A percentile compares a stretch with the other conserved stretches of the same genome.
Conservation (phyloP, 768 basidiomycete genomes). For the Strobilomyces echinocephalus region DNA sequence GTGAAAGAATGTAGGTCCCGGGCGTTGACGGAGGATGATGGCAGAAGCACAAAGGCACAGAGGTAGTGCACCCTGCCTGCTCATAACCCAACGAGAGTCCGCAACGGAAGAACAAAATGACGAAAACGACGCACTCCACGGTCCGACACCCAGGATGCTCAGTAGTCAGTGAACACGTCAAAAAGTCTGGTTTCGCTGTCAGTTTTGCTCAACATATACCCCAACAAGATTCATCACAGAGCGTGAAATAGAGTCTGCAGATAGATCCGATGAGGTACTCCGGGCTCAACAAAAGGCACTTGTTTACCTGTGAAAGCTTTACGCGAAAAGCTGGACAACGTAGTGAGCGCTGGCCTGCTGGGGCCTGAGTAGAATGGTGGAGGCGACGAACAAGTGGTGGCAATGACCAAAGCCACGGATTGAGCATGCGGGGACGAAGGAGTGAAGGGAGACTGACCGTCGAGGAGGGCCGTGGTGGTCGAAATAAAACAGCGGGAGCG, state of each 20-base stretch:
- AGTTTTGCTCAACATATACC: not conserved
- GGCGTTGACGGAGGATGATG: conserved; percentile 63
- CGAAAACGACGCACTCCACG: conserved; percentile 49
- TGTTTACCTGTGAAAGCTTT: no score
- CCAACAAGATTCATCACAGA: conserved; percentile 53
- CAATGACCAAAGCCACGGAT: no score
- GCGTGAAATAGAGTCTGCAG: conserved; percentile 61
- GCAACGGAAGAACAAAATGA: not conserved
- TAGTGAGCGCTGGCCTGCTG: no score
- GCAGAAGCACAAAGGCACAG: conserved; percentile 54
- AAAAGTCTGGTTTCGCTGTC: conserved; percentile 55
- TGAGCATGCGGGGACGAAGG: no score
- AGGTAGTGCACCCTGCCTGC: conserved; percentile 65
- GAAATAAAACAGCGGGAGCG: no score
- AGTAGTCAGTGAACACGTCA: conserved; percentile 79
- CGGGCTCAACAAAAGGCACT: conserved; percentile 56
- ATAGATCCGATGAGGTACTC: conserved; percentile 75
- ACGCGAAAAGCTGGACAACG: no score
- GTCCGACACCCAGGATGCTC: conserved; percentile 79
- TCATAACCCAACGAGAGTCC: not conserved
- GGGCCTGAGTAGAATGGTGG: no score
- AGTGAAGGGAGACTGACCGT: no score
- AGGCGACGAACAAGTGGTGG: no score
- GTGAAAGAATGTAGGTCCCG: conserved; percentile 84
- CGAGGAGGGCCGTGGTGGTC: no score